These are phyloP conservation scores for Candida ovalis DNA, from an alignment of 805 yeast genomes.

Conservation along the genomic window DNA sequence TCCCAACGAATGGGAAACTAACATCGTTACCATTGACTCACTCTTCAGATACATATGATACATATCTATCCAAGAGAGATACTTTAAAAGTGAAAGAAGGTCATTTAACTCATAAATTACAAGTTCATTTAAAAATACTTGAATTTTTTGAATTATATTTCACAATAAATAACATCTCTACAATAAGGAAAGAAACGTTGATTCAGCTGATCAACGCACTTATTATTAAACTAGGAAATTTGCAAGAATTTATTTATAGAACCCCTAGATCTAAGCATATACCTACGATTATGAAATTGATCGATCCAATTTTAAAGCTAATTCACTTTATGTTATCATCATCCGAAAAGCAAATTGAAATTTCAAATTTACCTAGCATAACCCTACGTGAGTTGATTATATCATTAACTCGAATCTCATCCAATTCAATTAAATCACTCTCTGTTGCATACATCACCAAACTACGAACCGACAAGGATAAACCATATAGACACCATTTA, in stretches of 20 bases:
- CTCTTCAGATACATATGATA: slow-evolving; percentile 23
- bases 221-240: slow-evolving; percentile 41
- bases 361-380: slow-evolving; percentile 24
- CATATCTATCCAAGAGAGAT: slow-evolving; percentile 8
- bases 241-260: slow-evolving; percentile 43
- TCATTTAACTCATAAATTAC: slow-evolving; percentile 43
- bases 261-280: slow-evolving; percentile 41
- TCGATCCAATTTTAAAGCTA: slow-evolving; percentile 38
- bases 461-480: slow-evolving; percentile 10
- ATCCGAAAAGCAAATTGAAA: slow-evolving; percentile 28
- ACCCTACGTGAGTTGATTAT: slow-evolving; percentile 30
- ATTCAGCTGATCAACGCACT: slow-evolving; percentile 37
- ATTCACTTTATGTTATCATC: slow-evolving; percentile 29
- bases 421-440: slow-evolving; percentile 26
- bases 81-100: slow-evolving; percentile 23
- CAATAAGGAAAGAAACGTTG: slow-evolving; percentile 21
- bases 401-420: slow-evolving; percentile 29
- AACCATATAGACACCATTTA: slow-evolving; percentile 17
- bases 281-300: slow-evolving; percentile 35
- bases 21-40: slow-evolving; percentile 23
- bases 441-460: slow-evolving; percentile 23
- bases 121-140: slow-evolving; percentile 43
- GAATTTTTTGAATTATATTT: slow-evolving; percentile 46
- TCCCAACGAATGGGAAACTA: slow-evolving; percentile 30
- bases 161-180: slow-evolving; percentile 22